Evolutionary conservation across 2,329 filamentous ascomycete species (phyloP), one percentile per base, ranked within the genome.

Genomic region (Colletotrichum karsti): DNA sequence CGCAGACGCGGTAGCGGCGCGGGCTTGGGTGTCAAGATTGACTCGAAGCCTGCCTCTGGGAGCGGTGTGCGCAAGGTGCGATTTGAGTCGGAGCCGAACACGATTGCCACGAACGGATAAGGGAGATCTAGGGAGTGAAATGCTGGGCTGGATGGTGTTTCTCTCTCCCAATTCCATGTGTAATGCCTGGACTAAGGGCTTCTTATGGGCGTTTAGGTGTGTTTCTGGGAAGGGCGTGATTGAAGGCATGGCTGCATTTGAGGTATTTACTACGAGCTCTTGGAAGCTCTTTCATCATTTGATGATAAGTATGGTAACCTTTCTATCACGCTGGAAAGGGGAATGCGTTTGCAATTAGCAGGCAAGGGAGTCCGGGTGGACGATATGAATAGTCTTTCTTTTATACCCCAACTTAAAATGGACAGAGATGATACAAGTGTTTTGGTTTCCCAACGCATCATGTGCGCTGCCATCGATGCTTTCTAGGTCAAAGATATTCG

Each of bases 1-100:
- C 82, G 84, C 53, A 81, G 88, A 48, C 80, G 83, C 8, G 78
- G 74, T 7, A 78, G 75, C 28, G 61, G 60, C 18, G 74, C 73
- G 9, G 73, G 71, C 69, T 62, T 66, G 22, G 18, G 15, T 6
- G 33, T 46, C 10, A 69, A 66, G 48, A 46, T 57, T 12, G 63
- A 63, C 12, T 42, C 63, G 12, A 67, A 67, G 64, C 26, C 37
- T 70, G 75, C 65, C 18, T 48, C 58, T 24, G 51, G 58, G 56
- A 76, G 59, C 68, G 76, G 76, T 5, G 69, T 74, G 20, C 73
- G 80, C 46, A 82, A 77, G 69, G 81, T 83, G 39, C 77, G 77
- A 18, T 83, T 84, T 42, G 81, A 83, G 24, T 73, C 77, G 28
- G 82, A 85, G 55, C 54, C 60, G 9, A 60, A 44, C 5, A 62